Percentiles rank a stretch among this genome's conserved stretches.
These are phyloP conservation scores for Phaffia tasmanica DNA, from an alignment of 768 basidiomycete genomes.

Conservation along the genomic window DNA sequence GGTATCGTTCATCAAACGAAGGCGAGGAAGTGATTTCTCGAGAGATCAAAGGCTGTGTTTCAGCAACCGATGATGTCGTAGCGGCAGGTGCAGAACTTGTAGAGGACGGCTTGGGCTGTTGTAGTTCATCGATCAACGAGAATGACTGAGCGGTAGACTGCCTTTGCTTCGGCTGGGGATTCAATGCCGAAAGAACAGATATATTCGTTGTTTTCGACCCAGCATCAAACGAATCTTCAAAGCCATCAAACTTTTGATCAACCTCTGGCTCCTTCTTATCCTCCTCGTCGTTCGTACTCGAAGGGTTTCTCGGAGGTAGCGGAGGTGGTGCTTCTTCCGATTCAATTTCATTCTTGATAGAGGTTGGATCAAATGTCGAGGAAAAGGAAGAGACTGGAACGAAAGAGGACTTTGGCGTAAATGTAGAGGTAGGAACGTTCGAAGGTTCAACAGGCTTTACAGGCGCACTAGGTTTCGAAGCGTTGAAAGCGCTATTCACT, in stretches of 20 bases:
- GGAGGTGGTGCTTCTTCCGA: constrained; percentile 4
- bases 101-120: not conserved
- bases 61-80: not conserved
- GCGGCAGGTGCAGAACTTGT: not conserved
- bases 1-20: constrained; percentile 24
- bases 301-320: not conserved
- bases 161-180: not conserved
- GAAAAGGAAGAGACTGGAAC: not conserved
- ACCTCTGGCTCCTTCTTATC: no score
- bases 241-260: constrained; percentile 6
- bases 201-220: not conserved
- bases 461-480: constrained; percentile 9
- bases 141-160: not conserved
- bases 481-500: not conserved
- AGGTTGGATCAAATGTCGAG: not conserved
- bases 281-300: not conserved
- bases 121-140: not conserved
- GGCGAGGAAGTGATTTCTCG: not conserved
- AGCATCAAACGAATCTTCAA: constrained; percentile 13
- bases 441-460: not conserved
- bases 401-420: not conserved
- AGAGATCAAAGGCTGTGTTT: not conserved
- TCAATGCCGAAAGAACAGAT: constrained; percentile 1
- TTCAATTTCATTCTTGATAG: not conserved
- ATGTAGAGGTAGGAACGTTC: not conserved